These are phyloP conservation scores for Apophysomyces variabilis DNA, from an alignment of 371 early-diverging fungal species.

Conservation along the genomic window DNA sequence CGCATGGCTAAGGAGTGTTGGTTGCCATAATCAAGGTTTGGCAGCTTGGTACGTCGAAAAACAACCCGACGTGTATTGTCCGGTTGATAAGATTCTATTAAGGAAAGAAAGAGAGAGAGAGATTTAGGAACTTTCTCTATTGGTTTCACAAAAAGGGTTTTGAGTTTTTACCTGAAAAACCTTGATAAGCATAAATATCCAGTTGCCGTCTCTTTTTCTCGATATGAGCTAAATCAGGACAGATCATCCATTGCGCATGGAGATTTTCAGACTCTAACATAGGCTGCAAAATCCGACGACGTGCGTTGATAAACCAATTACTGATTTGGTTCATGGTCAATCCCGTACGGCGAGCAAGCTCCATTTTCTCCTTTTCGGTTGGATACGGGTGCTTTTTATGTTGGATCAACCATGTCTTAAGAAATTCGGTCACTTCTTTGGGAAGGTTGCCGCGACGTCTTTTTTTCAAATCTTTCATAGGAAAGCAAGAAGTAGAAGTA, in stretches of 20 bases:
- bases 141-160: background rate
- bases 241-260: slow-evolving; percentile 17
- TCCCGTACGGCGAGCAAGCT: slow-evolving; percentile 67
- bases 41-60: slow-evolving; percentile 28
- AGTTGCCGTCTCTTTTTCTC: slow-evolving; percentile 31
- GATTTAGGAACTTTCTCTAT: background rate
- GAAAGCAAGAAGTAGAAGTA: background rate
- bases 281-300: slow-evolving; percentile 72
- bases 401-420: slow-evolving; percentile 78
- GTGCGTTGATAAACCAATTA: slow-evolving; percentile 92
- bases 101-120: background rate
- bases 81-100: slow-evolving; percentile 16
- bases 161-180: slow-evolving; percentile 24
- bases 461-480: slow-evolving; percentile 20
- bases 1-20: slow-evolving; percentile 22
- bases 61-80: slow-evolving; percentile 25
- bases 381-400: slow-evolving; percentile 86
- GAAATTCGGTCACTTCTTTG: slow-evolving; percentile 64
- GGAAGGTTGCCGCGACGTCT: slow-evolving; percentile 67
- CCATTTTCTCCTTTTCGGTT: slow-evolving; percentile 75
- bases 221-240: slow-evolving; percentile 17
- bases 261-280: slow-evolving; percentile 44
- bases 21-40: slow-evolving; percentile 23
- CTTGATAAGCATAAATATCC: slow-evolving; percentile 32
- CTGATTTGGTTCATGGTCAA: slow-evolving; percentile 80